phyloP scores from a whole-genome alignment of 2,329 filamentous ascomycete species.

The Phoma sp. region DNA sequence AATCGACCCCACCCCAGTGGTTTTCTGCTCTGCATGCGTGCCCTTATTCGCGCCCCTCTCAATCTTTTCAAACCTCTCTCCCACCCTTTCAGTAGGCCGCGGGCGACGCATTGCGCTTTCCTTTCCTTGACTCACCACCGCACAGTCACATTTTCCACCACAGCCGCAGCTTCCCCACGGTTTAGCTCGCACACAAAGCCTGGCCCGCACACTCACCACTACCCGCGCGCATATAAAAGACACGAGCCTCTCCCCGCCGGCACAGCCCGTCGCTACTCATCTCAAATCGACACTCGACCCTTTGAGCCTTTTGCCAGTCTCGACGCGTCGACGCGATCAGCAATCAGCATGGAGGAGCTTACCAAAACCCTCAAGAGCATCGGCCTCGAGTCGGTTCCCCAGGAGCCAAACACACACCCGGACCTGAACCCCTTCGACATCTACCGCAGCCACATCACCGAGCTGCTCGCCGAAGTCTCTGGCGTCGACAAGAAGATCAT shows the following conservation, averaged over 20 bases:
- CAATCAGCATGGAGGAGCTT: constrained; percentile 47
- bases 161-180: constrained; percentile 17
- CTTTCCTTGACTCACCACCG: constrained; percentile 39
- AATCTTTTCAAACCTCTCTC: constrained; percentile 37
- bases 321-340: constrained; percentile 33
- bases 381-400: constrained; percentile 49
- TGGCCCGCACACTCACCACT: constrained; percentile 12
- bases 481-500: constrained; percentile 75
- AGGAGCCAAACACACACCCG: constrained; percentile 60
- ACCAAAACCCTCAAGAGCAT: constrained; percentile 46
- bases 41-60: constrained; percentile 18
- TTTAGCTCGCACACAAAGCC: constrained; percentile 16
- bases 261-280: constrained; percentile 17
- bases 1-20: constrained; percentile 28
- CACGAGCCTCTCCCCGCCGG: neutral
- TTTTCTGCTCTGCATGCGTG: constrained; percentile 25
- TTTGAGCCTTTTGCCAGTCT: constrained; percentile 34
- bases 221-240: constrained; percentile 1
- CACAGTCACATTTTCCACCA: constrained; percentile 18
- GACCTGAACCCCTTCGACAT: constrained; percentile 79
- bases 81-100: constrained; percentile 36
- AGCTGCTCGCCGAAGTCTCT: constrained; percentile 71
- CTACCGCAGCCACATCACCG: constrained; percentile 78
- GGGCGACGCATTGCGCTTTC: constrained; percentile 42
- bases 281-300: constrained; percentile 24